Evolutionary conservation across 139 green algal species (phyloP), one percentile per base, ranked within the genome.

Genomic region (Eudorina sp.): DNA sequence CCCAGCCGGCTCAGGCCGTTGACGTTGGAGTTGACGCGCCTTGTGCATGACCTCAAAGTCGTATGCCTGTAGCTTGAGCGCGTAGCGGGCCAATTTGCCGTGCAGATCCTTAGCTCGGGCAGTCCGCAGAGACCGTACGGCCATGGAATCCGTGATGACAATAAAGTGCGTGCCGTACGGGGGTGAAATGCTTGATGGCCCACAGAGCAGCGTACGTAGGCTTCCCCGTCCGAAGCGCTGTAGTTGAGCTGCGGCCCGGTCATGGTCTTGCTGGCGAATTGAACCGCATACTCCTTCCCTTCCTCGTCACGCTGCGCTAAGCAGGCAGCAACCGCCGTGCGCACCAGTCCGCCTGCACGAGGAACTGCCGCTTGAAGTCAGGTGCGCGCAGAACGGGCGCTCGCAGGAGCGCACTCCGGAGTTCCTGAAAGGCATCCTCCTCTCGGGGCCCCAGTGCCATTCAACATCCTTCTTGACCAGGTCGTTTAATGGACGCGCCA

Each of bases 141-240:
- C 86, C 19, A 53, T 29, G 27, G 89, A 85, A 31, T 93, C 90
- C 0, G 90, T 93, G 1, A 89, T 34, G 2, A 91, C 18, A 0
- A 40, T 78, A n/a, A 93, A 90, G 1, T 55, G 41, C 3, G n/a
- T n/a, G 7, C 90, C 83, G 41, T 90, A 90, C 13, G 76, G 68
- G 27, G 73, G 68, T n/a, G 25, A 91, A 90, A 1, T 89, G 81
- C 40, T 84, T 53, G 25, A 76, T 53, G 0, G 60, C 88, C 81
- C 72, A 91, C 1, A 85, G 48, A 0, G 62, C 72, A 19, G 88
- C 88, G n/a, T n/a, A n/a, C n/a, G 0, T 76, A 41, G 8, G 81
- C 64, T 60, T 93, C 90, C 0, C 90, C 90, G n/a, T 91, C 85
- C 1, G 68, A 79, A 19, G 45, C 34, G 43, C 75, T 62, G 53